phyloP scores from a whole-genome alignment of 495 filamentous ascomycete genomes.

The Corynascus novoguineensis region DNA sequence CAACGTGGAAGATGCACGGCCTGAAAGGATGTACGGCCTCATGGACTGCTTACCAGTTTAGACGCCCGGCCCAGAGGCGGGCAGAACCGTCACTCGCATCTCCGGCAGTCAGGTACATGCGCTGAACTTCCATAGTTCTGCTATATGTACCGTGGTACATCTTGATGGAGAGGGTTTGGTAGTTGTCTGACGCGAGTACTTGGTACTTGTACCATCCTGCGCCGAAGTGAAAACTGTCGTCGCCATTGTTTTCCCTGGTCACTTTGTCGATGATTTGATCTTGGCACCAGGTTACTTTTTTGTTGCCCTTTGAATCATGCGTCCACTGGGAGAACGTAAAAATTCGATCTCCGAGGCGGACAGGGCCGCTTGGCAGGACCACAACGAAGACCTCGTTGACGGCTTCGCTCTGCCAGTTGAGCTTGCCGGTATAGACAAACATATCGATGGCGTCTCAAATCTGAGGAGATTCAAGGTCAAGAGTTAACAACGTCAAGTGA shows the following conservation, averaged over 20 bases:
- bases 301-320: not conserved
- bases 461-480: too few relatives aligned
- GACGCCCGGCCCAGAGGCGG: not conserved
- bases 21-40: too few relatives aligned
- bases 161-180: too few relatives aligned
- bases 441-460: too few relatives aligned
- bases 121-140: too few relatives aligned
- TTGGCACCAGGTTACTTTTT: not conserved
- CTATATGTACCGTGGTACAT: too few relatives aligned
- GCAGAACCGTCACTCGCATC: not conserved
- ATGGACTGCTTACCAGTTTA: not conserved
- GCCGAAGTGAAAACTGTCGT: not conserved
- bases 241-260: not conserved
- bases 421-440: not conserved
- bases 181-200: too few relatives aligned
- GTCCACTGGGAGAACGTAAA: not conserved
- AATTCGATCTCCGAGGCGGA: not conserved
- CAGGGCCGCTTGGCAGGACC: not conserved
- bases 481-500: too few relatives aligned
- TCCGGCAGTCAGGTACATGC: not conserved
- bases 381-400: not conserved
- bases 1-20: too few relatives aligned
- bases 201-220: too few relatives aligned
- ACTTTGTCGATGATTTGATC: not conserved
- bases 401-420: not conserved